Base-by-base conservation (phyloP, 352 stramenopile genomes). In the Pythium folliculosum region DNA sequence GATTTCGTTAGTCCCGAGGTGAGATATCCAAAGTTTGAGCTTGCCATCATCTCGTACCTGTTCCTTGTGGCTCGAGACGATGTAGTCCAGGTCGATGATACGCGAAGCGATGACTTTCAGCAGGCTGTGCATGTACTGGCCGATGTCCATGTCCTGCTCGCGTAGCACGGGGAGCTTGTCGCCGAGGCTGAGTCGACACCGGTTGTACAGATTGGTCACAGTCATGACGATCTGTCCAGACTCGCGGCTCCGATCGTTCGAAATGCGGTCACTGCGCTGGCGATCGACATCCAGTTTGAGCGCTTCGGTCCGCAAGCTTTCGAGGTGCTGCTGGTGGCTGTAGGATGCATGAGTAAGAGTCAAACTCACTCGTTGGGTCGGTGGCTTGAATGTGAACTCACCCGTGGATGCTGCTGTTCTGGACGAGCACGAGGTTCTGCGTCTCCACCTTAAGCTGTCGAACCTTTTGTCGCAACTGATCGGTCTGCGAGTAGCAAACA, bases 181-280 rank as follows among this genome's bases (percentile, higher is more conserved):
- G 27, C 82, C 77, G n/a, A 93, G 70, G 45, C 83, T 94, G 5
- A 90, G 71, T 5, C 77, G 73, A 67, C 86, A 95, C 43, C 90
- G 88, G 65, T 89, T 90, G 79, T 96, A 97, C 37, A 97, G 64
- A 63, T 98, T 98, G n/a, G 82, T 91, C 51, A 97, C 87, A 13
- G 89, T 92, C 69, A 97, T 82, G 58, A 97, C 78, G 68, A 97
- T 95, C 73, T 97, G 89, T 0, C 89, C 89, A 6, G 82, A 94
- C 71, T 97, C 89, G 25, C 88, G 81, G 47, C 78, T 94, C 54
- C 86, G 80, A 63, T 96, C 86, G 65, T 96, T 96, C 14, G 79
- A 86, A 54, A 89, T 69, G 60, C 87, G 77, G 50, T 95, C 77
- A 53, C 83, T 88, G 51, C 86, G 77, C 65, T 96, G 78, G 4